phyloP scores from a whole-genome alignment of 345 rosid species.

The Stellera chamaejasme region DNA sequence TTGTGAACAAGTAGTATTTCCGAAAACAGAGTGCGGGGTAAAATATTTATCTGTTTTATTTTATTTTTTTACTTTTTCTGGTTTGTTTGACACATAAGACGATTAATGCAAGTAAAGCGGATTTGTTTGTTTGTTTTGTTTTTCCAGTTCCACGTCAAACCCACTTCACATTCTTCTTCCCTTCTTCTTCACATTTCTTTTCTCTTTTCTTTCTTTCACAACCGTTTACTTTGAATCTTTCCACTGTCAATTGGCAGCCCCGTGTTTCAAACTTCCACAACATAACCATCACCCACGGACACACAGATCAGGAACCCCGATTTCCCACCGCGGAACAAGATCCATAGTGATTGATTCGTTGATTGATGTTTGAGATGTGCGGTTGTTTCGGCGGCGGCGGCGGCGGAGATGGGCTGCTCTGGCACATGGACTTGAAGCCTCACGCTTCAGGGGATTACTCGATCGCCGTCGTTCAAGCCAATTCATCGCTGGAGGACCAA shows the following conservation, averaged over 20 bases:
- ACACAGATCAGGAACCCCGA: not conserved
- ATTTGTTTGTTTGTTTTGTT: conserved; percentile 3
- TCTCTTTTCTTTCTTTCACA: not conserved
- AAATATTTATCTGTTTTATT: too few species aligned
- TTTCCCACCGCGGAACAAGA: not conserved
- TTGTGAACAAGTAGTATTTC: too few species aligned
- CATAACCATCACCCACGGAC: not conserved
- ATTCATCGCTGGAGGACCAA: conserved; percentile 54
- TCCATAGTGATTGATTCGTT: not conserved
- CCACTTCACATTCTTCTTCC: not conserved
- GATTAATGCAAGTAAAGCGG: too few species aligned
- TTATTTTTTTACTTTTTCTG: too few species aligned
- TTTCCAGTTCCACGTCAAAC: conserved; percentile 22
- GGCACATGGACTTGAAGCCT: conserved; percentile 53
- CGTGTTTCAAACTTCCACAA: conserved; percentile 6
- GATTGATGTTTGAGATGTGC: conserved; percentile 29
- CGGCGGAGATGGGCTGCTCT: conserved; percentile 32
- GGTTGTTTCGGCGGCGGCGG: conserved; percentile 38
- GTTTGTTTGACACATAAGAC: too few species aligned
- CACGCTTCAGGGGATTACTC: conserved; percentile 54
- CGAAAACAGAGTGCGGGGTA: too few species aligned
- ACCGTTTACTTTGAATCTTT: conserved; percentile 30
- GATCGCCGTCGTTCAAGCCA: conserved; percentile 59
- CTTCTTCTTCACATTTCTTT: not conserved
- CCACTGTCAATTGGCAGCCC: not conserved